phyloP scores from a whole-genome alignment of 1,284 basidiomycete species.

The Trichosporon coremiiforme region DNA sequence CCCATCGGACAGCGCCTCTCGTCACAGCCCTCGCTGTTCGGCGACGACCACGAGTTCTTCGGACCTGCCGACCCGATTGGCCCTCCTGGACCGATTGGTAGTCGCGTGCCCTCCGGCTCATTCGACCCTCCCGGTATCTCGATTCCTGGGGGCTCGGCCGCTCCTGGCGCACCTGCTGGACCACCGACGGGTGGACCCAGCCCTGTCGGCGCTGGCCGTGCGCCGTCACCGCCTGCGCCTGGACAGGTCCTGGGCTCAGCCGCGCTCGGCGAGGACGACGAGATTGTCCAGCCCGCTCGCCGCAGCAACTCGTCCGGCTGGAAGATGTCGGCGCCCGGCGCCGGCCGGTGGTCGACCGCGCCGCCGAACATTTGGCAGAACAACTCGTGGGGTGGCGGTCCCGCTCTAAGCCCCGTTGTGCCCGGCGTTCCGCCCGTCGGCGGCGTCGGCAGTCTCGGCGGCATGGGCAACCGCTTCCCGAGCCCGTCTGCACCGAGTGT shows the following conservation, averaged over 20 bases:
- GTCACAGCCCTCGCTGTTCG: conserved; percentile 27
- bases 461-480: conserved; percentile 16
- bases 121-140: conserved; percentile 18
- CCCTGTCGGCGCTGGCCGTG: conserved; percentile 17
- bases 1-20: conserved; percentile 42
- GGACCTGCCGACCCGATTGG: conserved; percentile 22
- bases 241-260: conserved; percentile 48
- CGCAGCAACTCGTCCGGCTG: conserved; percentile 35
- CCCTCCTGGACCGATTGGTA: conserved; percentile 28
- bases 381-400: conserved; percentile 13
- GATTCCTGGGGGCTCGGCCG: not conserved
- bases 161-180: conserved; percentile 5
- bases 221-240: conserved; percentile 38
- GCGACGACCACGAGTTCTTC: conserved; percentile 24
- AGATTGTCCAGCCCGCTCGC: conserved; percentile 43
- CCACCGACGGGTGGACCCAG: conserved; percentile 19
- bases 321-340: conserved; percentile 39
- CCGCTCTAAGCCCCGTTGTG: conserved; percentile 12
- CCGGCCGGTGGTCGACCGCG: conserved; percentile 44
- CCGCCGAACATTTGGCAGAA: conserved; percentile 33
- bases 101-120: conserved; percentile 18
- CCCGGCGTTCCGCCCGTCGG: conserved; percentile 14
- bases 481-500: conserved; percentile 9
- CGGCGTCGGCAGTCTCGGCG: conserved; percentile 10
- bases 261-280: conserved; percentile 48